Evolutionary conservation across 208 protist species (phyloP).

Genomic region (Wallacemonas rigidus): DNA sequence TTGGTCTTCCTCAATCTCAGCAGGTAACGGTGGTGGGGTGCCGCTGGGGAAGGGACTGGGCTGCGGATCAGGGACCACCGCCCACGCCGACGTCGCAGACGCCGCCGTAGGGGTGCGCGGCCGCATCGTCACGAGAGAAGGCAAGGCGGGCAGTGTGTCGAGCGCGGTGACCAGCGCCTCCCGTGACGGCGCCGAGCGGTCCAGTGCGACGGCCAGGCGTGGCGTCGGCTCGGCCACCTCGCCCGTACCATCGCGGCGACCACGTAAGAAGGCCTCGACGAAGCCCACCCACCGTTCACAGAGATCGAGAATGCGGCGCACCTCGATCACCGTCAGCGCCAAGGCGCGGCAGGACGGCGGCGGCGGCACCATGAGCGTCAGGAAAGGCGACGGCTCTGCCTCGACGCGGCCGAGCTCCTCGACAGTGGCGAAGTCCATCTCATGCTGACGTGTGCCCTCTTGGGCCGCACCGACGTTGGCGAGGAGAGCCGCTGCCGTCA

Average conservation of each 20-base stretch:
- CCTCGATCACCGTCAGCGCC: slow-evolving; percentile 25
- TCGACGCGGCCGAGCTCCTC: slow-evolving; percentile 29
- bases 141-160: neutral
- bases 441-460: neutral
- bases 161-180: slow-evolving; percentile 20
- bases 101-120: neutral
- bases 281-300: slow-evolving; percentile 32
- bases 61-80: slow-evolving; percentile 10
- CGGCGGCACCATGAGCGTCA: slow-evolving; percentile 31
- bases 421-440: slow-evolving; percentile 18
- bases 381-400: slow-evolving; percentile 27
- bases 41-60: neutral
- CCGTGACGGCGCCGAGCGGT: slow-evolving; percentile 2
- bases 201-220: slow-evolving; percentile 6
- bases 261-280: slow-evolving; percentile 26
- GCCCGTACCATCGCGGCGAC: slow-evolving; percentile 6
- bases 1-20: slow-evolving; percentile 9
- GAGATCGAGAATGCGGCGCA: slow-evolving; percentile 24
- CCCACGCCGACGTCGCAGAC: neutral
- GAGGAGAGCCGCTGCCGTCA: too few relatives aligned
- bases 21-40: neutral
- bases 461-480: neutral
- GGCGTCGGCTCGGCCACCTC: neutral
- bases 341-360: slow-evolving; percentile 36
- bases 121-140: neutral